Conservation (phyloP, 768 basidiomycete species). For the Boletales sp. region DNA sequence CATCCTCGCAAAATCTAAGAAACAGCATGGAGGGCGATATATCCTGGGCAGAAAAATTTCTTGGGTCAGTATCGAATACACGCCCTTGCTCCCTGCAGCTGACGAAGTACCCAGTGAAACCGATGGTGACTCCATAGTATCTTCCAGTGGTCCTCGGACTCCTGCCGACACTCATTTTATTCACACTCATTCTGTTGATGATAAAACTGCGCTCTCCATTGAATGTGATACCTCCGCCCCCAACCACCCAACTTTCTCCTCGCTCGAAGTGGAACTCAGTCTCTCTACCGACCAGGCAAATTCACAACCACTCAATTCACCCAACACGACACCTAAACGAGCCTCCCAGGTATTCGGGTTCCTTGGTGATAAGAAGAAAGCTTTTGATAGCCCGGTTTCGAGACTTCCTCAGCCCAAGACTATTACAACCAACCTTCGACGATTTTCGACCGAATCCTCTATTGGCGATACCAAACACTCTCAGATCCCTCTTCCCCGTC, state of each 20-base stretch:
- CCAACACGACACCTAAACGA: slow-evolving; percentile 54
- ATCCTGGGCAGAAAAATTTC: slow-evolving; percentile 77
- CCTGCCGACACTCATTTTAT: slow-evolving; percentile 42
- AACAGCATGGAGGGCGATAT: slow-evolving; percentile 64
- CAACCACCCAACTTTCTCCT: slow-evolving; percentile 50
- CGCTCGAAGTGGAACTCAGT: slow-evolving; percentile 74
- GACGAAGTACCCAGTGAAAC: slow-evolving; percentile 38
- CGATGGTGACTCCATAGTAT: slow-evolving; percentile 38
- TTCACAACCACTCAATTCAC: slow-evolving; percentile 17
- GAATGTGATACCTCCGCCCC: slow-evolving; percentile 43
- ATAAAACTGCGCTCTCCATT: slow-evolving; percentile 39
- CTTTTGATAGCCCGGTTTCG: slow-evolving; percentile 32
- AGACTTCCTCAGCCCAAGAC: slow-evolving; percentile 29
- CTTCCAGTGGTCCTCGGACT: slow-evolving; percentile 51
- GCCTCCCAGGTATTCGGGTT: slow-evolving; percentile 78
- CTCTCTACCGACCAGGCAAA: slow-evolving; percentile 39
- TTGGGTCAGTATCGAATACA: slow-evolving; percentile 45
- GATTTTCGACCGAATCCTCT: slow-evolving; percentile 22
- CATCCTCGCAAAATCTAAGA: slow-evolving; percentile 28
- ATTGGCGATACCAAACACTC: slow-evolving; percentile 23
- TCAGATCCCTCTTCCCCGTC: slow-evolving; percentile 12
- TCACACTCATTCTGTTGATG: slow-evolving; percentile 36
- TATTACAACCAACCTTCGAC: slow-evolving; percentile 16
- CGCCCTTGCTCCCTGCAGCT: slow-evolving; percentile 2
- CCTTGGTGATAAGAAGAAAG: slow-evolving; percentile 48